These are phyloP conservation scores for Protea cynaroides DNA, from an alignment of 164 flowering plant genomes.

Conservation along the genomic window DNA sequence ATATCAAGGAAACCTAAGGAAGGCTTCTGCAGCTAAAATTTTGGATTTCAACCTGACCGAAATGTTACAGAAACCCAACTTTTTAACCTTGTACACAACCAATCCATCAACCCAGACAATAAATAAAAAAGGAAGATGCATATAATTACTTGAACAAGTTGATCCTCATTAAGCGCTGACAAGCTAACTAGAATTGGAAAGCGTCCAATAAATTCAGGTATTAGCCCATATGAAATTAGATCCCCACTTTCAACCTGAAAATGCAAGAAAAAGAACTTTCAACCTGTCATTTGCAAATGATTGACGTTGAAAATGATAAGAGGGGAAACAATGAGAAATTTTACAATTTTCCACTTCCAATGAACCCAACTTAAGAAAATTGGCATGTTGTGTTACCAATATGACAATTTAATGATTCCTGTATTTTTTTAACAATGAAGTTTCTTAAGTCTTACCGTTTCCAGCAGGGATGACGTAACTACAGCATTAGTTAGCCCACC, in stretches of 20 bases:
- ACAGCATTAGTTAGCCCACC: constrained; percentile 63
- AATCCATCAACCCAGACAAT: no score
- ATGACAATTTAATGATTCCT: no score
- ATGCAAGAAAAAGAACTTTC: constrained; percentile 4
- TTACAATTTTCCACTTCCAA: no score
- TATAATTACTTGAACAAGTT: constrained; percentile 77
- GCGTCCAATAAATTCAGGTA: constrained; percentile 98
- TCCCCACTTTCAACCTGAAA: constrained; percentile 94
- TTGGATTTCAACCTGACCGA: no score
- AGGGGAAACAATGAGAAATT: neutral
- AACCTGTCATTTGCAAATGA: neutral
- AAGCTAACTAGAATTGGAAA: constrained; percentile 91
- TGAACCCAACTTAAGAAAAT: neutral
- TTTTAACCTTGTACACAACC: no score
- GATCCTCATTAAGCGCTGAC: constrained; percentile 87
- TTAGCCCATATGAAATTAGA: constrained; percentile 90
- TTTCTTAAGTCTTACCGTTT: constrained; percentile 49
- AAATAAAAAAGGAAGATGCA: no score
- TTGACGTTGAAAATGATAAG: neutral
- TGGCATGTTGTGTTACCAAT: neutral
- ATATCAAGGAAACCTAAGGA: no score
- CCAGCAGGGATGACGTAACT: constrained; percentile 76
- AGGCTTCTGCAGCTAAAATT: no score
- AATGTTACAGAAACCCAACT: no score
- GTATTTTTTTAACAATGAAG: neutral